Evolutionary conservation across 176 grass and related monocot species (phyloP).

Genomic region (Avena insularis): DNA sequence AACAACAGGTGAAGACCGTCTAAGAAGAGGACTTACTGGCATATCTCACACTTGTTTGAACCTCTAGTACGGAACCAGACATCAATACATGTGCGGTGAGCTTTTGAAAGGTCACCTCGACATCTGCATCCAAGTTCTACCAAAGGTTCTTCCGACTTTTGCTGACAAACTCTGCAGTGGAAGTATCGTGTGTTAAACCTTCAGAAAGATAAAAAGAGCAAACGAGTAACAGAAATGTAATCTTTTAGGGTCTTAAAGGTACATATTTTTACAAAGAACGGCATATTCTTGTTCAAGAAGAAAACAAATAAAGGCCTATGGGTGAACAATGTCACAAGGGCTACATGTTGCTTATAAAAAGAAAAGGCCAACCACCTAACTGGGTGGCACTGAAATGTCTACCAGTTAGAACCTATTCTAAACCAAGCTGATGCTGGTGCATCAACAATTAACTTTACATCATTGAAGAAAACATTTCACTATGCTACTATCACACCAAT

Average conservation of each 20-base stretch:
- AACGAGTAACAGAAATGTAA: background rate
- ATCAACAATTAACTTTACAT: constrained; percentile 1
- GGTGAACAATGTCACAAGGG: background rate
- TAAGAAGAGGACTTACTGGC: constrained; percentile 81
- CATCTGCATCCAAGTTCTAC: constrained; percentile 96
- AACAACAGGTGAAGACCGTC: constrained; percentile 7
- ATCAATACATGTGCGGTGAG: constrained; percentile 86
- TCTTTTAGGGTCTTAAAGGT: constrained; percentile 2
- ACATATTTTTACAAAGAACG: background rate
- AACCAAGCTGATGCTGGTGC: background rate
- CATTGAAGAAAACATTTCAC: background rate
- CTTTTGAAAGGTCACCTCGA: constrained; percentile 92
- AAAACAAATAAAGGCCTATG: background rate
- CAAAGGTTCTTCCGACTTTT: constrained; percentile 89
- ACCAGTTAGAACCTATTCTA: background rate
- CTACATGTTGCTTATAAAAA: background rate
- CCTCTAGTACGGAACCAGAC: constrained; percentile 96
- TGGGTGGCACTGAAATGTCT: constrained; percentile 10
- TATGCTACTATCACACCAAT: constrained; percentile 4
- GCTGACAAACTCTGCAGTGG: constrained; percentile 82
- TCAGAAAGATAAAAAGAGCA: background rate
- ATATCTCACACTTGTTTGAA: constrained; percentile 99
- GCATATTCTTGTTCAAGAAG: background rate
- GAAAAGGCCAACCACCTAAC: background rate
- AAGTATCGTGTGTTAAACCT: constrained; percentile 24